These are phyloP conservation scores for Plasmodium coatneyi DNA, from an alignment of 169 alveolate species.

Conservation along the genomic window DNA sequence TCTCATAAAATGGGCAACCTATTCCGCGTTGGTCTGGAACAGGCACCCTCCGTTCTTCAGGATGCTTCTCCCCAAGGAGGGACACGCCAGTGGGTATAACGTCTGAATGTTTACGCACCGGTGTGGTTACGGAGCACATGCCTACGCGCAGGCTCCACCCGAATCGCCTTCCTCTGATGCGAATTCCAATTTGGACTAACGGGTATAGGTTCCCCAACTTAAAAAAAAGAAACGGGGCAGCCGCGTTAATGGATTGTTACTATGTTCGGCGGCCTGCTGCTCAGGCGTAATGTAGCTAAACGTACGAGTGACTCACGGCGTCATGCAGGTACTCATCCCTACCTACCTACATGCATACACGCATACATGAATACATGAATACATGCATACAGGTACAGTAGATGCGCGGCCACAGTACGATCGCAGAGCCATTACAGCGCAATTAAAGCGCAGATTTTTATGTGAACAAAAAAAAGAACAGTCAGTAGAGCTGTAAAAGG, in stretches of 20 bases:
- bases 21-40: not conserved
- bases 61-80: not conserved
- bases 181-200: not conserved
- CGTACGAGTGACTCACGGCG: not conserved
- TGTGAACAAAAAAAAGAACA: not conserved
- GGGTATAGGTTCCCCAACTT: not conserved
- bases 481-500: not conserved
- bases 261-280: not conserved
- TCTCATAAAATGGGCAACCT: not conserved
- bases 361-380: no score
- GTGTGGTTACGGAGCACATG: not conserved
- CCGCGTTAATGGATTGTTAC: not conserved
- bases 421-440: not conserved
- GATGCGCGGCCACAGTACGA: not conserved
- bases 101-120: not conserved
- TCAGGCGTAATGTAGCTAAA: not conserved
- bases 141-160: not conserved
- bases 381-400: not conserved
- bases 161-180: not conserved
- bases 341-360: not conserved
- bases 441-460: not conserved
- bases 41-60: not conserved
- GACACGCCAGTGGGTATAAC: not conserved
- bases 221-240: not conserved
- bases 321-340: not conserved